A percentile compares a stretch with the other conserved stretches of the same genome.
Conservation (phyloP, 805 yeast species). For the Metschnikowia vanudenii region DNA sequence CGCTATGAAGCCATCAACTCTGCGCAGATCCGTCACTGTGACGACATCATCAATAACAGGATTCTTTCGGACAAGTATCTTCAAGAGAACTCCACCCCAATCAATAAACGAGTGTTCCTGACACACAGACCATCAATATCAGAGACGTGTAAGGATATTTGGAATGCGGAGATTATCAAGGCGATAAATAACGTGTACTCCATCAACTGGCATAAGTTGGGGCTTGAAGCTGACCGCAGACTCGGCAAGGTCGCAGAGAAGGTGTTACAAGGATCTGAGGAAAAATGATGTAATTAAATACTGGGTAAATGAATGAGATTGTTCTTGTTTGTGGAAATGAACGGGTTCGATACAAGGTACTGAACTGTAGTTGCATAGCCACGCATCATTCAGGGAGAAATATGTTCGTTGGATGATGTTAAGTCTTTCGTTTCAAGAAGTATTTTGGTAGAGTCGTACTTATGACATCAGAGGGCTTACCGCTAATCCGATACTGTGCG, state of each 20-base stretch:
- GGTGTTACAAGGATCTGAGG: constrained; percentile 14
- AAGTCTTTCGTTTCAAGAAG: too few species aligned
- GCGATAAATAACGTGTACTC: constrained; percentile 64
- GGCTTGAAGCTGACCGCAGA: constrained; percentile 35
- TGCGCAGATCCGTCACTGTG: constrained; percentile 46
- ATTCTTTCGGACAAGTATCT: constrained; percentile 50
- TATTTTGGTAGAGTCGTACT: too few species aligned
- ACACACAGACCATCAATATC: constrained; percentile 38
- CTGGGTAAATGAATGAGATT: not conserved
- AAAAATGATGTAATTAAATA: constrained; percentile 9
- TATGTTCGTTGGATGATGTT: too few species aligned
- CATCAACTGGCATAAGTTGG: constrained; percentile 47
- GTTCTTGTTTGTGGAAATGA: too few species aligned
- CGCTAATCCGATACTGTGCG: too few species aligned
- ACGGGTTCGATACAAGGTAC: too few species aligned
- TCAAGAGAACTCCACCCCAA: constrained; percentile 43
- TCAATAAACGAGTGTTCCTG: constrained; percentile 27
- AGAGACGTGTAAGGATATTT: constrained; percentile 71
- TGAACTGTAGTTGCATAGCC: too few species aligned
- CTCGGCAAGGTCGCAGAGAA: constrained; percentile 30
- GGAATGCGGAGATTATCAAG: constrained; percentile 71
- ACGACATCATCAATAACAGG: constrained; percentile 50
- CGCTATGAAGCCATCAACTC: constrained; percentile 47
- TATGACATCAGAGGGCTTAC: too few species aligned
- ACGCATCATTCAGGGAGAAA: too few species aligned